Evolutionary conservation across 78 protist species (phyloP).

Genomic region (Protostelium mycophagum): DNA sequence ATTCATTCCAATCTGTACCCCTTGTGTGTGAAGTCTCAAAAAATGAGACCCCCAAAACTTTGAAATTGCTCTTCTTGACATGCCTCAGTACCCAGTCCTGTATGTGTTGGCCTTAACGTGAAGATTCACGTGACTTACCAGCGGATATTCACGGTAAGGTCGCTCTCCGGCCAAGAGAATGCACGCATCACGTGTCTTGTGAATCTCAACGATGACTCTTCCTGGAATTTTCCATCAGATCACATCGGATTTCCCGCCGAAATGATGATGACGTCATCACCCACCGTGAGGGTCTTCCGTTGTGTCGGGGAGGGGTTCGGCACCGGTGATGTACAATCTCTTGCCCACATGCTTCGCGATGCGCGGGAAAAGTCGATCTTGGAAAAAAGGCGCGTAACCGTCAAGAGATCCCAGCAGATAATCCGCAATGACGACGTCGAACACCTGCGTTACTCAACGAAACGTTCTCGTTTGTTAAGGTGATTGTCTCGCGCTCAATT

Average conservation of each 20-base stretch:
- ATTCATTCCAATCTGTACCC: background rate
- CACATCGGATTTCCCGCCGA: no score
- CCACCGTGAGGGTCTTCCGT: background rate
- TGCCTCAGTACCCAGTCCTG: background rate
- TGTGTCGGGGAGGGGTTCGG: background rate
- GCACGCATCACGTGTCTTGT: background rate
- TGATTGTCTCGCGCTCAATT: no score
- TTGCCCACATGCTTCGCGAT: background rate
- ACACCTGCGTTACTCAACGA: background rate
- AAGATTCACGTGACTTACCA: background rate
- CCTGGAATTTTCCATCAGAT: background rate
- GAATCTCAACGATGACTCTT: background rate
- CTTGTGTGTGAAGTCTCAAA: background rate
- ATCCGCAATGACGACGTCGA: background rate
- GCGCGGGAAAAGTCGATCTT: background rate
- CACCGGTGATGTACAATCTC: conserved; percentile 1
- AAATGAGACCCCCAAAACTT: background rate
- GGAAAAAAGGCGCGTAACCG: background rate
- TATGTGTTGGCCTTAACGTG: background rate
- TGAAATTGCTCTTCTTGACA: background rate
- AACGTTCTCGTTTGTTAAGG: background rate
- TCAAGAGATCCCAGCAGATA: background rate
- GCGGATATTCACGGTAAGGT: background rate
- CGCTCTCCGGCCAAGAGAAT: background rate
- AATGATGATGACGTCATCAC: background rate